Conservation (phyloP, 192 early-diverging fungal genomes). For the Coemansia sp. region DNA sequence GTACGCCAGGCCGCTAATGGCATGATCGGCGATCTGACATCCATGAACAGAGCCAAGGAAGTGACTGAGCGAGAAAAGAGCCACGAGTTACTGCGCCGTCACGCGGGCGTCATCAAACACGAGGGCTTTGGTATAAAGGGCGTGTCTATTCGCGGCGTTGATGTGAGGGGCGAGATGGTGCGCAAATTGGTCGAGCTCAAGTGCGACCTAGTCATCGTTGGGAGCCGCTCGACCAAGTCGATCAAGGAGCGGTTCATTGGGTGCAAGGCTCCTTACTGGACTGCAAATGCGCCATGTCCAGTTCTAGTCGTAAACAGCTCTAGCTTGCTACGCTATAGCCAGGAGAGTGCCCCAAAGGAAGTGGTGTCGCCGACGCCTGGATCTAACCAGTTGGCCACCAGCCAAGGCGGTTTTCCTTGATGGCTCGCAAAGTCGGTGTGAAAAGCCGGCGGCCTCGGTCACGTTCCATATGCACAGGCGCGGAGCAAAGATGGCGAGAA, state of each 20-base stretch:
- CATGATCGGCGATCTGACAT: slow-evolving; percentile 38
- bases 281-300: slow-evolving; percentile 40
- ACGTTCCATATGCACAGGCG: background rate
- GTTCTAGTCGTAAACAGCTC: slow-evolving; percentile 26
- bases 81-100: slow-evolving; percentile 30
- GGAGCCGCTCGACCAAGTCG: slow-evolving; percentile 26
- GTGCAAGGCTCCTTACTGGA: slow-evolving; percentile 25
- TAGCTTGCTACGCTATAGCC: background rate
- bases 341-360: background rate
- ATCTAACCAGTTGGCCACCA: background rate
- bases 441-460: background rate
- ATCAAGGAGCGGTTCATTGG: slow-evolving; percentile 34
- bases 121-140: slow-evolving; percentile 44
- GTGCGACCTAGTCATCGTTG: slow-evolving; percentile 35
- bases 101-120: slow-evolving; percentile 32
- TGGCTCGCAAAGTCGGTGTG: background rate
- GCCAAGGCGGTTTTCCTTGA: background rate
- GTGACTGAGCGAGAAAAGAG: slow-evolving; percentile 30
- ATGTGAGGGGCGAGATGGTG: slow-evolving; percentile 47
- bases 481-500: background rate
- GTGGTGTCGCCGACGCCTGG: background rate
- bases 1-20: slow-evolving; percentile 43
- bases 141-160: slow-evolving; percentile 46
- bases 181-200: slow-evolving; percentile 49
- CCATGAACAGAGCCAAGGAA: slow-evolving; percentile 29